phyloP scores from a whole-genome alignment of 1,284 basidiomycete species.

The Schizophyllum amplum region DNA sequence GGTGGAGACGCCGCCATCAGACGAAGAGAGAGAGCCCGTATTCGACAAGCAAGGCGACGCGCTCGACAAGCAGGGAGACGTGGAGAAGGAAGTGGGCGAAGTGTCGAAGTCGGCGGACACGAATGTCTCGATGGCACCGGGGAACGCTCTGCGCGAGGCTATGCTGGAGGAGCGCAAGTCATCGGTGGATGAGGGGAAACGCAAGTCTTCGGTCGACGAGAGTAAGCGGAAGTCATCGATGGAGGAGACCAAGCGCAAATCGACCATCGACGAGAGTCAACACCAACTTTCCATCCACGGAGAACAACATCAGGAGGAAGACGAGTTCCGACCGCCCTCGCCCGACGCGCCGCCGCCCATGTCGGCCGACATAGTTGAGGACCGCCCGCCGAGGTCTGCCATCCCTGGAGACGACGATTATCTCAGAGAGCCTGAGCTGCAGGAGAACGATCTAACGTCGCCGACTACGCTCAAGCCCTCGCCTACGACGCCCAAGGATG shows the following conservation, averaged over 20 bases:
- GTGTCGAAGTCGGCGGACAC: constrained; percentile 4
- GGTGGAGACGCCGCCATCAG: not conserved
- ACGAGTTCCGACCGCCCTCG: not conserved
- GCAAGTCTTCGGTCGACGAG: not conserved
- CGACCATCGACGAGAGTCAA: too few species aligned
- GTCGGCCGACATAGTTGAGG: not conserved
- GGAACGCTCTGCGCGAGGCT: not conserved
- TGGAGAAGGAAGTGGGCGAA: constrained; percentile 6
- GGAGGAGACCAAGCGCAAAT: too few species aligned
- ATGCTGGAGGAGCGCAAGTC: not conserved
- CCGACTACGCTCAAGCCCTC: not conserved
- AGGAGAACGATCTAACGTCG: not conserved
- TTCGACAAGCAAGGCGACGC: too few species aligned
- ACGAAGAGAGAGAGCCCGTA: too few species aligned
- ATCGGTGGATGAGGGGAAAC: not conserved
- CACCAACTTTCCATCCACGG: too few species aligned
- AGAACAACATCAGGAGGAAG: too few species aligned
- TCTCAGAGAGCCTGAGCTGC: constrained; percentile 2
- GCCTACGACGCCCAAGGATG: not conserved
- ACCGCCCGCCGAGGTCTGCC: constrained; percentile 6
- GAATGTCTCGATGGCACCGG: not conserved
- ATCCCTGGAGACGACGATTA: not conserved
- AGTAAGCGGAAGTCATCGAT: not conserved
- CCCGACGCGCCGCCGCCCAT: not conserved
- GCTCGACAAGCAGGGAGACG: not conserved